Evolutionary conservation across 2,329 filamentous ascomycete species (phyloP).

Genomic region (Aplosporella prunicola): DNA sequence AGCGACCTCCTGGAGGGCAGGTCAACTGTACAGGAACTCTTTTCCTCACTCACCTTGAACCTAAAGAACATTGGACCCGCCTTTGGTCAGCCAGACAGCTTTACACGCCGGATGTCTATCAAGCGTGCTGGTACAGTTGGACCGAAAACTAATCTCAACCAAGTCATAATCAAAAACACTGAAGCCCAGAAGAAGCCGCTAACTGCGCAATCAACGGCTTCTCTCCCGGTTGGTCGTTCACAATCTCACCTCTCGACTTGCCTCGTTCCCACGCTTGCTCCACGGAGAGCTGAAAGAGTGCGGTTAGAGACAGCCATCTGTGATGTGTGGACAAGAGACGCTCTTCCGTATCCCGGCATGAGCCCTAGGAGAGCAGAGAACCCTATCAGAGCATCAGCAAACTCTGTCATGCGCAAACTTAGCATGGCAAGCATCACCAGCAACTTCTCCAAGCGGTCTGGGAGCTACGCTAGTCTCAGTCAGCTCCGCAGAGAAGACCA

Average conservation of each 20-base stretch:
- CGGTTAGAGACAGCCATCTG: constrained; percentile 64
- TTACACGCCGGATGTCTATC: constrained; percentile 63
- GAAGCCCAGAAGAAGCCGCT: constrained; percentile 53
- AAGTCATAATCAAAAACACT: constrained; percentile 83
- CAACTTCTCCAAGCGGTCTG: constrained; percentile 64
- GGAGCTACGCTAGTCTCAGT: constrained; percentile 42
- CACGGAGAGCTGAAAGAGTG: constrained; percentile 64
- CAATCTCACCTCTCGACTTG: constrained; percentile 62
- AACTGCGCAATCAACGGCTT: constrained; percentile 33
- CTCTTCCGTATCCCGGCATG: constrained; percentile 78
- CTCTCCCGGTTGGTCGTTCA: constrained; percentile 60
- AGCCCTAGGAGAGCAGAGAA: constrained; percentile 57
- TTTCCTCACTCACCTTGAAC: constrained; percentile 57
- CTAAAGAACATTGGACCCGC: constrained; percentile 67
- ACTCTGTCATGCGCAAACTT: constrained; percentile 78
- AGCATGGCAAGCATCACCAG: constrained; percentile 72
- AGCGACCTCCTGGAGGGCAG: constrained; percentile 42
- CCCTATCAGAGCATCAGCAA: constrained; percentile 67
- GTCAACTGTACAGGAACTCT: constrained; percentile 41
- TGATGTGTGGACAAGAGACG: constrained; percentile 77
- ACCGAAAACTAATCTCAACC: constrained; percentile 56
- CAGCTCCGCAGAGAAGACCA: constrained; percentile 28
- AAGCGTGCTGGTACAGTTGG: constrained; percentile 68
- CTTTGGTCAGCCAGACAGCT: constrained; percentile 59
- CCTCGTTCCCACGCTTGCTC: constrained; percentile 60